Evolutionary conservation across 257 asterid species (phyloP).

Genomic region (Eucommia ulmoides): DNA sequence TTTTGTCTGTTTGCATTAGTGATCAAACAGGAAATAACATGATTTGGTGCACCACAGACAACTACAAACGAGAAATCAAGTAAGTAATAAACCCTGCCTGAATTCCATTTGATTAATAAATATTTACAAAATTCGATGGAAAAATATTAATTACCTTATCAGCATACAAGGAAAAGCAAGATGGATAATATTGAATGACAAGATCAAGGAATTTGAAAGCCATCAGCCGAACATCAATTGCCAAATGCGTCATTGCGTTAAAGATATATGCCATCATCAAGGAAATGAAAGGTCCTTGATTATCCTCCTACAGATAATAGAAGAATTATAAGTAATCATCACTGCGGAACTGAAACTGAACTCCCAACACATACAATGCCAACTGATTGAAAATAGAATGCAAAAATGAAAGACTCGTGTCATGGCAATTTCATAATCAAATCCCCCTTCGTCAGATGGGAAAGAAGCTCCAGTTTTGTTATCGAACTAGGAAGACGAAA

Average conservation of each 20-base stretch:
- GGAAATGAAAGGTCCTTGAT: conserved; percentile 60
- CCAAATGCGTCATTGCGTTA: conserved; percentile 76
- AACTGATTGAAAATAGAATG: neutral
- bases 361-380: neutral
- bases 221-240: conserved; percentile 75
- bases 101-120: too few relatives aligned
- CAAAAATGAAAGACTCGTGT: too few relatives aligned
- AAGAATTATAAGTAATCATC: neutral
- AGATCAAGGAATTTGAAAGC: conserved; percentile 82
- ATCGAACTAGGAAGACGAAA: too few relatives aligned
- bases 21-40: too few relatives aligned
- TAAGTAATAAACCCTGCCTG: too few relatives aligned
- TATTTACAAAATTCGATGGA: too few relatives aligned
- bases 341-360: neutral
- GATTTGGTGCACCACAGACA: neutral
- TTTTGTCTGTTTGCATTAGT: too few relatives aligned
- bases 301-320: conserved; percentile 35
- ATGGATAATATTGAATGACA: conserved; percentile 59
- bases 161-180: conserved; percentile 56
- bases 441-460: too few relatives aligned
- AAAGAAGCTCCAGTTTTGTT: too few relatives aligned
- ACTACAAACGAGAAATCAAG: neutral
- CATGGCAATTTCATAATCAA: too few relatives aligned
- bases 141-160: conserved; percentile 54
- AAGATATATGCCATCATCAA: conserved; percentile 75